A percentile compares a stretch with the other conserved stretches of the same genome.
Conservation (phyloP, 1,139 yeast species). For the Magnusiomyces fungicola region DNA sequence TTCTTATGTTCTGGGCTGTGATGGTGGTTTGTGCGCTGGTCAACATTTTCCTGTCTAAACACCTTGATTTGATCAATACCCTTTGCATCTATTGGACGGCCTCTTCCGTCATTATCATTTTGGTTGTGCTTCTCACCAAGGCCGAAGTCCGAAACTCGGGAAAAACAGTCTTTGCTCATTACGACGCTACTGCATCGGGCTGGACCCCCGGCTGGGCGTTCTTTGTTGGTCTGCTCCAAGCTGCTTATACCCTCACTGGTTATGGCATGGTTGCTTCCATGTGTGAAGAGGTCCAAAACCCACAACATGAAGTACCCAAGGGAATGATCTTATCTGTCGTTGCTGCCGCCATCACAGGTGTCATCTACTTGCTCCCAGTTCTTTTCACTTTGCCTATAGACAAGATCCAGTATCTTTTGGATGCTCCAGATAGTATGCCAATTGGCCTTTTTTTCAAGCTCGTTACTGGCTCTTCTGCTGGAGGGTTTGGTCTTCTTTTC, state of each 20-base stretch:
- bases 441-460: conserved; percentile 42
- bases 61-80: conserved; percentile 17
- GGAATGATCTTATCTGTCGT: conserved; percentile 63
- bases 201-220: conserved; percentile 24
- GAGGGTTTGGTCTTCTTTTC: conserved; percentile 16
- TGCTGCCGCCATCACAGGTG: conserved; percentile 58
- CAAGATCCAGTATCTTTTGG: conserved; percentile 43
- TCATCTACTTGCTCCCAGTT: conserved; percentile 64
- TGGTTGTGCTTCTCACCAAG: conserved; percentile 20
- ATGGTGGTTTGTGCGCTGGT: conserved; percentile 17
- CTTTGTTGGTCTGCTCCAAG: conserved; percentile 60
- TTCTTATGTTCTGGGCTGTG: conserved; percentile 19
- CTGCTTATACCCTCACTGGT: conserved; percentile 74
- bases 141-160: conserved; percentile 19
- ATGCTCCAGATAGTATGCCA: conserved; percentile 49
- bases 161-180: conserved; percentile 21
- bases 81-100: conserved; percentile 21
- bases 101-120: conserved; percentile 19
- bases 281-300: conserved; percentile 73
- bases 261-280: conserved; percentile 75
- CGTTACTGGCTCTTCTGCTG: conserved; percentile 64
- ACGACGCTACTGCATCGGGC: conserved; percentile 23
- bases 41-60: conserved; percentile 19
- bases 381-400: conserved; percentile 64
- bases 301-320: conserved; percentile 67